Percentiles rank a stretch among this genome's conserved stretches.
Conservation (phyloP, 495 filamentous ascomycete species). For the Hypoxylon intermedium region DNA sequence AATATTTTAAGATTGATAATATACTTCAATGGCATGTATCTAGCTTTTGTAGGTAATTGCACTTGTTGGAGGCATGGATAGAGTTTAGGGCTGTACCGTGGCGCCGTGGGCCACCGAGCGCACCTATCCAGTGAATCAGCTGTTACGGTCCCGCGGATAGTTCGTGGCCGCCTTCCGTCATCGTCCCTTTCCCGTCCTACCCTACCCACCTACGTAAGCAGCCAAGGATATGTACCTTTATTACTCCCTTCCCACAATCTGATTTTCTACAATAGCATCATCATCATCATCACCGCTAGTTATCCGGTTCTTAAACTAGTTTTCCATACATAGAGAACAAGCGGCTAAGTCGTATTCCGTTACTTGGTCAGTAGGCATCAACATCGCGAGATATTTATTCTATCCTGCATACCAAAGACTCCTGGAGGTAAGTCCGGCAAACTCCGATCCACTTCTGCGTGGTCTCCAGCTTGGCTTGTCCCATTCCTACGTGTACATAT, state of each 20-base stretch:
- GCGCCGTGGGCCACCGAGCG: no score
- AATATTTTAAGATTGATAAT: no score
- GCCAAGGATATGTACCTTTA: neutral
- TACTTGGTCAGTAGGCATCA: neutral
- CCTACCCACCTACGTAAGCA: slow-evolving; percentile 22
- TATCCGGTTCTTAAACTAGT: neutral
- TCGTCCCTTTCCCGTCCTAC: slow-evolving; percentile 5
- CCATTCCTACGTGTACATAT: slow-evolving; percentile 37
- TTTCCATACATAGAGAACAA: no score
- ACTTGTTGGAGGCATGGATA: no score
- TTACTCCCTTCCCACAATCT: slow-evolving; percentile 33
- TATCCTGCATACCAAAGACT: slow-evolving; percentile 12
- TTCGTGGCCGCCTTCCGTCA: slow-evolving; percentile 28
- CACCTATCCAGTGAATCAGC: no score
- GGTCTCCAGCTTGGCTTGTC: slow-evolving; percentile 1
- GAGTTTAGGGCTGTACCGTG: no score
- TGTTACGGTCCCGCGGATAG: slow-evolving; percentile 3
- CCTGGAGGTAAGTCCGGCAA: slow-evolving; percentile 31
- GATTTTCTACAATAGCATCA: slow-evolving; percentile 21
- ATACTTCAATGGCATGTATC: no score
- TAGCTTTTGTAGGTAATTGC: no score
- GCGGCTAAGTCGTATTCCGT: no score
- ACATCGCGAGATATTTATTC: slow-evolving; percentile 3
- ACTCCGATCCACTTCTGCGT: slow-evolving; percentile 33
- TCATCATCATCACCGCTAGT: no score